Evolutionary conservation across 345 rosid genomes (phyloP).

Genomic region (Eutrema yunnanense): DNA sequence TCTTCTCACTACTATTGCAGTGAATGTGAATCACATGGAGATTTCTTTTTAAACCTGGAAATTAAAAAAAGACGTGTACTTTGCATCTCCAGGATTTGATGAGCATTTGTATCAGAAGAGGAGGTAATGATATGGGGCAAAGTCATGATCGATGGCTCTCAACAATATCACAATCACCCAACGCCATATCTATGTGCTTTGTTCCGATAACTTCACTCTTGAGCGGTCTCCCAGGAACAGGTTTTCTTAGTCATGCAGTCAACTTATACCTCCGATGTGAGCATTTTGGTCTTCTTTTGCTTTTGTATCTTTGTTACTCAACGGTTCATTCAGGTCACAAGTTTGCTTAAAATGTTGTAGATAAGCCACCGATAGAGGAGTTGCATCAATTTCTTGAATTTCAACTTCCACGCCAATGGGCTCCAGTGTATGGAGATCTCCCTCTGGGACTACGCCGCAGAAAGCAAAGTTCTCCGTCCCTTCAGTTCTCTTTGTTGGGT

Average conservation of each 20-base stretch:
- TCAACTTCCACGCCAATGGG: constrained; percentile 96
- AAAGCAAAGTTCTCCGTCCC: constrained; percentile 65
- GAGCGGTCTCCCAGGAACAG: constrained; percentile 75
- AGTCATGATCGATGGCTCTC: constrained; percentile 89
- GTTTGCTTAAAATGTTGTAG: constrained; percentile 40
- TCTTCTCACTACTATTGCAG: constrained; percentile 1
- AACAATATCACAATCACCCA: constrained; percentile 68
- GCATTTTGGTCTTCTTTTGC: background rate
- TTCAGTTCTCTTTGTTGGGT: constrained; percentile 83
- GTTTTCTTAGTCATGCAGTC: constrained; percentile 80
- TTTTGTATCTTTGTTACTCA: constrained; percentile 5
- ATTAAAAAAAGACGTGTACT: background rate
- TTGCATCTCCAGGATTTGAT: constrained; percentile 40
- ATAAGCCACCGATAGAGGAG: constrained; percentile 90
- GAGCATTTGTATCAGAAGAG: constrained; percentile 54
- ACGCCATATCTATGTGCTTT: constrained; percentile 83
- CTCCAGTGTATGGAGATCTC: constrained; percentile 86
- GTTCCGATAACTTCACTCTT: constrained; percentile 91
- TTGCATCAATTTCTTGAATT: constrained; percentile 88
- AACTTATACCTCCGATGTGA: constrained; percentile 90
- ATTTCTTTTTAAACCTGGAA: background rate
- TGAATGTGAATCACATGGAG: background rate
- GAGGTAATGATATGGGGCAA: constrained; percentile 66
- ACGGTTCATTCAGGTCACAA: background rate
- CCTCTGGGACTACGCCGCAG: constrained; percentile 71